These are phyloP conservation scores for Populus tomentosa DNA, from an alignment of 441 rosid genomes.

Conservation along the genomic window DNA sequence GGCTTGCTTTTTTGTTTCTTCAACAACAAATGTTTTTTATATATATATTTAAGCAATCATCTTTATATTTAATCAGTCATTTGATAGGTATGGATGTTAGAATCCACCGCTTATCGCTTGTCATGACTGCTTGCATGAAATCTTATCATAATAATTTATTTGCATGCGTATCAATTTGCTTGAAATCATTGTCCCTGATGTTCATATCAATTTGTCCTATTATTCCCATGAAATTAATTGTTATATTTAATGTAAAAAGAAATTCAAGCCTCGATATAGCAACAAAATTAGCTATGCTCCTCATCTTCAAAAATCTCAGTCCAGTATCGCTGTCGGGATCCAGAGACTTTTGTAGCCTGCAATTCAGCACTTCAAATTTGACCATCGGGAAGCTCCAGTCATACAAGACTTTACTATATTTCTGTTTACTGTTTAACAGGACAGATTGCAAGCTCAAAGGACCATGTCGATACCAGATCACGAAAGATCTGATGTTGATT, in stretches of 20 bases:
- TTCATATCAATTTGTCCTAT: too few species aligned
- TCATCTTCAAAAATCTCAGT: neutral
- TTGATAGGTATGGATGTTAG: neutral
- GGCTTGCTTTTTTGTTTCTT: neutral
- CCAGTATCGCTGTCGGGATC: neutral
- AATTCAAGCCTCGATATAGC: too few species aligned
- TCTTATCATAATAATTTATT: too few species aligned
- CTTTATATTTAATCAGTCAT: neutral
- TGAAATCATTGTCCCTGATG: too few species aligned
- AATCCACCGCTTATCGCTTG: neutral
- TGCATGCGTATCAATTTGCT: too few species aligned
- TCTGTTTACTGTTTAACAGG: neutral
- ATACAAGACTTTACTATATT: neutral
- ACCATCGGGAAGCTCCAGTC: neutral
- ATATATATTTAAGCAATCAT: too few species aligned
- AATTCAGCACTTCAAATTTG: neutral
- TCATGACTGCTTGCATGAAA: neutral
- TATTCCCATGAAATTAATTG: neutral
- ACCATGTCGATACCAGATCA: neutral
- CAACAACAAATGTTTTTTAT: neutral
- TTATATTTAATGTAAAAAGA: neutral
- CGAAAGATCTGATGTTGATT: neutral
- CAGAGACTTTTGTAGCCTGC: neutral
- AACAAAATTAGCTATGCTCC: neutral
- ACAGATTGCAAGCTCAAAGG: neutral